phyloP scores from a whole-genome alignment of 1,139 yeast genomes.

The Hyphopichia wangnamkhiaoensis region DNA sequence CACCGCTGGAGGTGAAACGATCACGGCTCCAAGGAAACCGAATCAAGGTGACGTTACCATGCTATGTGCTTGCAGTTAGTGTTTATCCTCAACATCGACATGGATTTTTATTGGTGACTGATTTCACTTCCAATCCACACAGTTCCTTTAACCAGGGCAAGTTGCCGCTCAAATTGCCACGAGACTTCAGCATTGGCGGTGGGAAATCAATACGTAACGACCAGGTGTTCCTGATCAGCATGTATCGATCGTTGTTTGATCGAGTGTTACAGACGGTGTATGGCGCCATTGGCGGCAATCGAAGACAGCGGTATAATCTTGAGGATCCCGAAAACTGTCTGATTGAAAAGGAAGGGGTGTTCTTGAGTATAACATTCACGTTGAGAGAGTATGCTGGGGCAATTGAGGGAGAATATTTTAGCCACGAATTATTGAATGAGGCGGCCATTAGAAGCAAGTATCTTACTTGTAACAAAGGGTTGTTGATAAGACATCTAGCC shows the following conservation, averaged over 20 bases:
- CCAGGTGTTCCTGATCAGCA: constrained; percentile 12
- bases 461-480: no score
- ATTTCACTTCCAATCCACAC: constrained; percentile 15
- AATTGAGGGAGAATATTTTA: constrained; percentile 12
- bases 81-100: constrained; percentile 14
- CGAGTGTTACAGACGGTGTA: background rate
- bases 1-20: background rate
- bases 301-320: constrained; percentile 10
- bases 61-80: constrained; percentile 12
- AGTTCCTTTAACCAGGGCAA: constrained; percentile 15
- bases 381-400: constrained; percentile 12
- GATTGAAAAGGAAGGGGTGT: constrained; percentile 14
- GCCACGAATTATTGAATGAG: constrained; percentile 6
- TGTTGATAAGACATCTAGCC: background rate
- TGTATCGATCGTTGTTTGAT: constrained; percentile 2
- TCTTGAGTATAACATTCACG: constrained; percentile 12
- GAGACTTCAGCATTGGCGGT: constrained; percentile 4
- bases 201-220: background rate
- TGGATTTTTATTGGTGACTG: constrained; percentile 19
- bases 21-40: background rate
- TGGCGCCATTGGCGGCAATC: background rate
- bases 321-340: constrained; percentile 10
- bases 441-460: background rate
- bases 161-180: constrained; percentile 11
- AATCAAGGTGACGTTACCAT: constrained; percentile 13